These are phyloP conservation scores for Fusarium sterilihyphosum DNA, from an alignment of 2,329 filamentous ascomycete species.

Conservation along the genomic window DNA sequence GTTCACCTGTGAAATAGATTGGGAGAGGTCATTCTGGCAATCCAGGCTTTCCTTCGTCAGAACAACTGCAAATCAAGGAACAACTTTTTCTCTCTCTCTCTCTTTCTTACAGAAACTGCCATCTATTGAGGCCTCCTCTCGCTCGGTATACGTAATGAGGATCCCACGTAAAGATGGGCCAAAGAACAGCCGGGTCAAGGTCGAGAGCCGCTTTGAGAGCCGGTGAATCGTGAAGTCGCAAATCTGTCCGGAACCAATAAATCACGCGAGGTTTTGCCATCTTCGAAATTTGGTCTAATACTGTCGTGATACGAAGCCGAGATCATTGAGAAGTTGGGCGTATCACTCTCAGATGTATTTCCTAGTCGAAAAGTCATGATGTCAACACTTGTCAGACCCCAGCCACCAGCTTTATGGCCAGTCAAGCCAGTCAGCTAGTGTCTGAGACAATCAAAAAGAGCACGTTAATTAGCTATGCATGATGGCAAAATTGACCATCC, in stretches of 20 bases:
- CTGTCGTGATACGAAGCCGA: not conserved
- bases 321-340: not conserved
- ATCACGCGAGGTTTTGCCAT: conserved; percentile 62
- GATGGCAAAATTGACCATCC: not conserved
- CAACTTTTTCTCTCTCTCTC: not conserved
- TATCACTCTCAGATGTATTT: not conserved
- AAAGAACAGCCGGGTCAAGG: conserved; percentile 73
- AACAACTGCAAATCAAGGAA: not conserved
- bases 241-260: conserved; percentile 83
- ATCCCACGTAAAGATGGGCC: conserved; percentile 84
- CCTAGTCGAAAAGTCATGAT: conserved; percentile 38
- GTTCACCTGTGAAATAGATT: conserved; percentile 75
- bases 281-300: not conserved
- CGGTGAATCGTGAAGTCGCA: conserved; percentile 81
- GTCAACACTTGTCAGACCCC: conserved; percentile 34
- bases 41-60: conserved; percentile 63
- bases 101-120: conserved; percentile 71
- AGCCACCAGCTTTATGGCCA: conserved; percentile 22
- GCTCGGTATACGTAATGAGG: conserved; percentile 81
- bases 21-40: conserved; percentile 76
- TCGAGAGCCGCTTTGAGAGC: conserved; percentile 77
- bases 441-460: not conserved
- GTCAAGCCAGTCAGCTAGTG: not conserved
- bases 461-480: not conserved
- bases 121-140: conserved; percentile 76